phyloP scores from a whole-genome alignment of 2,329 filamentous ascomycete species.

The Calycina herbarum region DNA sequence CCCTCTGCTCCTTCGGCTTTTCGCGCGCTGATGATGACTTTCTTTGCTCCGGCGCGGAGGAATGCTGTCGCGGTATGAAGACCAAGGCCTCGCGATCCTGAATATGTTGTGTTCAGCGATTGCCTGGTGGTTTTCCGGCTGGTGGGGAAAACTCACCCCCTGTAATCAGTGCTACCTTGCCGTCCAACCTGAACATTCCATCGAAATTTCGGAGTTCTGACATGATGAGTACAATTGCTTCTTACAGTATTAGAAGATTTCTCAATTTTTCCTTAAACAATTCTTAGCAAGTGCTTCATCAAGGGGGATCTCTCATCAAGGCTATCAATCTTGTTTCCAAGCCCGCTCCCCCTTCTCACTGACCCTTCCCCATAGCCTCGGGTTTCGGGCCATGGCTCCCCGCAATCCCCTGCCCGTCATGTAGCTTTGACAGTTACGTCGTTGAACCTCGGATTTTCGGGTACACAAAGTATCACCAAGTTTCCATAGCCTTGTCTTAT shows the following conservation, averaged over 20 bases:
- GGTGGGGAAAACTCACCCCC: conserved; percentile 26
- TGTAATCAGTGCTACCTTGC: conserved; percentile 35
- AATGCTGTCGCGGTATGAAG: conserved; percentile 66
- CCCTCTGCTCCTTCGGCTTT: conserved; percentile 60
- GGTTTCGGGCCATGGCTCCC: conserved; percentile 16
- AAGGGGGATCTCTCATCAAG: not conserved
- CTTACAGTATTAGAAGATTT: not conserved
- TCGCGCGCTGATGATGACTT: conserved; percentile 72
- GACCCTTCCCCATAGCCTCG: conserved; percentile 12
- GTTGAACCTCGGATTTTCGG: conserved; percentile 11
- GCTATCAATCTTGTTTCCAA: not conserved
- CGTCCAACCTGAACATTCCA: conserved; percentile 25
- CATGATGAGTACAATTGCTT: conserved; percentile 14
- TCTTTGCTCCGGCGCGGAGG: conserved; percentile 68
- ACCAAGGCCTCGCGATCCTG: conserved; percentile 55
- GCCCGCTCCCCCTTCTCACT: not conserved
- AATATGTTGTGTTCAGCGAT: not conserved
- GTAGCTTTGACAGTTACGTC: conserved; percentile 5
- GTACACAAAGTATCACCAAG: not conserved
- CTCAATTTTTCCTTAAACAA: too few species aligned
- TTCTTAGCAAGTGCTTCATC: not conserved
- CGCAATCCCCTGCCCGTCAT: not conserved
- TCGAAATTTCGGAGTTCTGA: conserved; percentile 26
- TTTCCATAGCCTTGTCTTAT: not conserved
- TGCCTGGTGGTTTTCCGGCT: not conserved